These are phyloP conservation scores for Sphaceloma murrayae DNA, from an alignment of 2,329 filamentous ascomycete genomes.

Conservation along the genomic window DNA sequence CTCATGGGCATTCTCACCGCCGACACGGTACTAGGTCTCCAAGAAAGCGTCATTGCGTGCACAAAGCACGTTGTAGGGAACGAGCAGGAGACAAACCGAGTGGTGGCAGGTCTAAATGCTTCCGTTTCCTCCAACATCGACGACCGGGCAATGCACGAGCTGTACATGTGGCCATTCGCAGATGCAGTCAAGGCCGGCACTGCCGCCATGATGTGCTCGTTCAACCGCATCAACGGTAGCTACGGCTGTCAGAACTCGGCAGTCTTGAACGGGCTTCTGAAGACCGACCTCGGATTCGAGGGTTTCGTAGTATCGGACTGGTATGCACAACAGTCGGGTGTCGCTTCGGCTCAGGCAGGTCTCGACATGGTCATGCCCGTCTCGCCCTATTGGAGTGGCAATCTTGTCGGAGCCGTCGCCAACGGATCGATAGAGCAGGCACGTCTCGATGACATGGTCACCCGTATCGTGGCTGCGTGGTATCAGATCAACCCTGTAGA, in stretches of 20 bases:
- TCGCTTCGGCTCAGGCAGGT: constrained; percentile 24
- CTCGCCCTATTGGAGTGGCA: constrained; percentile 22
- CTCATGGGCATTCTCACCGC: constrained; percentile 25
- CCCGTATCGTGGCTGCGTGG: constrained; percentile 26
- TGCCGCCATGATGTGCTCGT: constrained; percentile 61
- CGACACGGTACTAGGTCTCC: constrained; percentile 25
- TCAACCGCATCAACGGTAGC: constrained; percentile 61
- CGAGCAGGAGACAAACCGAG: constrained; percentile 26
- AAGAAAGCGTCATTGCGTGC: constrained; percentile 33
- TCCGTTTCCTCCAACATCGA: constrained; percentile 40
- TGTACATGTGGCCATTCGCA: constrained; percentile 47
- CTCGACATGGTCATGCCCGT: constrained; percentile 27
- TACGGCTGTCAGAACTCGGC: constrained; percentile 56
- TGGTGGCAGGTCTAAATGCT: constrained; percentile 21
- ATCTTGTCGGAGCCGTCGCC: constrained; percentile 25
- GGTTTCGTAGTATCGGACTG: constrained; percentile 24
- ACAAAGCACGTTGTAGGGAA: constrained; percentile 29
- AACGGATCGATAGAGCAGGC: constrained; percentile 27
- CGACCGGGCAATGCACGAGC: constrained; percentile 22
- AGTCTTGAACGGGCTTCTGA: constrained; percentile 53
- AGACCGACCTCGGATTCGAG: constrained; percentile 45
- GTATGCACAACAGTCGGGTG: constrained; percentile 25
- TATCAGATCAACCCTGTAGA: constrained; percentile 20
- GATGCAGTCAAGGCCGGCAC: constrained; percentile 59
- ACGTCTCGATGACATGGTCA: constrained; percentile 29